Conservation (phyloP, 306 rosid genomes). For the Cotoneaster glaucophyllus region DNA sequence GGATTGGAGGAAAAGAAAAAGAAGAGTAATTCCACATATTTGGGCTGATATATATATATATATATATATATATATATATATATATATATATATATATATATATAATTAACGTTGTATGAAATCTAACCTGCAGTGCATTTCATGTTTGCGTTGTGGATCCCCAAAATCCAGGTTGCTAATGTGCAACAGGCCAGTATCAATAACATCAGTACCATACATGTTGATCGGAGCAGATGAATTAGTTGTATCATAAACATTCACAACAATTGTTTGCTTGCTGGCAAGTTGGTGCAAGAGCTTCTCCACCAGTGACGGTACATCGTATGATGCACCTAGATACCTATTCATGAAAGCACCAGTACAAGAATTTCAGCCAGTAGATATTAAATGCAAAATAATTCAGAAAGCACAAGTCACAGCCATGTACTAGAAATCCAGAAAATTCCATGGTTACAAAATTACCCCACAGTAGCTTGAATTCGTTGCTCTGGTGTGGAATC, state of each 20-base stretch:
- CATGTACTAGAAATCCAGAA: conserved; percentile 2
- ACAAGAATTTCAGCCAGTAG: conserved; percentile 17
- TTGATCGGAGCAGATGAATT: conserved; percentile 62
- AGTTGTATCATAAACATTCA: conserved; percentile 89
- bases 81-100: neutral
- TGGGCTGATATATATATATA: conserved; percentile 5
- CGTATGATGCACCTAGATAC: conserved; percentile 94
- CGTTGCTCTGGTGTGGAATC: conserved; percentile 70
- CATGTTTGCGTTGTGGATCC: conserved; percentile 91
- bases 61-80: neutral
- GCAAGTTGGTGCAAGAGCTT: conserved; percentile 98
- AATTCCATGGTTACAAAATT: conserved; percentile 20
- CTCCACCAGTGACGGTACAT: conserved; percentile 91
- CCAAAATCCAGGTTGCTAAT: conserved; percentile 80
- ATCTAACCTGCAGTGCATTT: conserved; percentile 96
- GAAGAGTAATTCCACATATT: conserved; percentile 5
- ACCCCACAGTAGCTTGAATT: conserved; percentile 84
- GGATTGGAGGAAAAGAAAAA: neutral
- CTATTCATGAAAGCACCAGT: conserved; percentile 29
- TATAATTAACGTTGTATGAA: conserved; percentile 2
- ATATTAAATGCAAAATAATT: conserved; percentile 4
- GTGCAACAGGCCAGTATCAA: conserved; percentile 65
- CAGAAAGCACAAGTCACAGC: neutral
- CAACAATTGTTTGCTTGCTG: conserved; percentile 93
- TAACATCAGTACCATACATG: conserved; percentile 80